Evolutionary conservation across 2,329 filamentous ascomycete species (phyloP).

Genomic region (Scleromitrula shiraiana): DNA sequence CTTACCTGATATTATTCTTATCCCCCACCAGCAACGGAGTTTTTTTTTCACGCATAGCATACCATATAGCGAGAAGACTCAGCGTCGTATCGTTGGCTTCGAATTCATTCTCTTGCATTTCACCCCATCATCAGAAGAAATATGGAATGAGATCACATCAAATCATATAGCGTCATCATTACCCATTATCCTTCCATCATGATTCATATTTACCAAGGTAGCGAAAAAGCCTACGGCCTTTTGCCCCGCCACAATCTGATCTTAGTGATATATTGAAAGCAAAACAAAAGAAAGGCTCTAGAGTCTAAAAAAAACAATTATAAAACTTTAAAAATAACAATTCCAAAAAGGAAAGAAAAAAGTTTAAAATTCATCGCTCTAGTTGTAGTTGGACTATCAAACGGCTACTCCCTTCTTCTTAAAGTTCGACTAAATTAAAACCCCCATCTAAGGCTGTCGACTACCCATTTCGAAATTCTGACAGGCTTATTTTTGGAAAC

Average conservation of each 20-base stretch:
- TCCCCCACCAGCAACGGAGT: neutral
- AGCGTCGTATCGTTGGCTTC: conserved; percentile 4
- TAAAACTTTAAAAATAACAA: too few relatives aligned
- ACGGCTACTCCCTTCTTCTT: conserved; percentile 4
- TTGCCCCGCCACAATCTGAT: too few relatives aligned
- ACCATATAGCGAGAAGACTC: conserved; percentile 5
- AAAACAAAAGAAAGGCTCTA: too few relatives aligned
- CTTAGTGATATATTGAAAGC: too few relatives aligned
- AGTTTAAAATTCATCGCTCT: neutral
- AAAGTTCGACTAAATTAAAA: conserved; percentile 4
- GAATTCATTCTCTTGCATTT: conserved; percentile 3
- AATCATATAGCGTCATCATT: neutral
- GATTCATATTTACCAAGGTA: too few relatives aligned
- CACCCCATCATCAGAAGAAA: neutral
- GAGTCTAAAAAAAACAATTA: too few relatives aligned
- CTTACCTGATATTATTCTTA: conserved; percentile 4
- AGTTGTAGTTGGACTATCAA: neutral
- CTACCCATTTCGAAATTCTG: neutral
- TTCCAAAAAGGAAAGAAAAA: neutral
- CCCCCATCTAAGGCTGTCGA: conserved; percentile 3
- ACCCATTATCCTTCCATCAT: too few relatives aligned
- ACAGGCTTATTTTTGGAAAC: neutral
- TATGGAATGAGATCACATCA: neutral
- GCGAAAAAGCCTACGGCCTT: too few relatives aligned
- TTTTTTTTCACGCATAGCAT: too few relatives aligned